Conservation (phyloP, 441 rosid genomes). For the Cnidoscolus chayamansa region DNA sequence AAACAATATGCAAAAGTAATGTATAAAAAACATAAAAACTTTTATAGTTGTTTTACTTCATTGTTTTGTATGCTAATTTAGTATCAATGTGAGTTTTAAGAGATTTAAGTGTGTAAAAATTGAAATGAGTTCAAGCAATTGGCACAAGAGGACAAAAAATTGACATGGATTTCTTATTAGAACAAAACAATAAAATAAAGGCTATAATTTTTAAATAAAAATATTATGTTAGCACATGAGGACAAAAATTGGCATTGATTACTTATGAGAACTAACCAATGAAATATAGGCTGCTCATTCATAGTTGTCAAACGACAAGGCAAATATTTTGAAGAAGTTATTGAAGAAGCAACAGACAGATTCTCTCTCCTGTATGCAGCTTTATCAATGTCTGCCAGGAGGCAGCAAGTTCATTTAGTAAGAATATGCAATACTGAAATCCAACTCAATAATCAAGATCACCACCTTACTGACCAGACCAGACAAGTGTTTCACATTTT, state of each 20-base stretch:
- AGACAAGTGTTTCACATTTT: constrained; percentile 17
- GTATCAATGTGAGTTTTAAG: too few species aligned
- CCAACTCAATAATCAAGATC: constrained; percentile 9
- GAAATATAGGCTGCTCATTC: constrained; percentile 29
- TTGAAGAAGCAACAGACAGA: constrained; percentile 21
- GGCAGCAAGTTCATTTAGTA: constrained; percentile 22
- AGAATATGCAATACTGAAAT: constrained; percentile 21
- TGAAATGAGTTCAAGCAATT: too few species aligned
- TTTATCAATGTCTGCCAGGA: constrained; percentile 34
- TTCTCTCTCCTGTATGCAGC: constrained; percentile 31
- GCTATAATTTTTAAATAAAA: neutral
- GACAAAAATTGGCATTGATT: neutral
- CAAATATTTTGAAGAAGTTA: constrained; percentile 25
- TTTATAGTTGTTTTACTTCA: too few species aligned
- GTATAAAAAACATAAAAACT: too few species aligned
- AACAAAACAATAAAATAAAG: too few species aligned
- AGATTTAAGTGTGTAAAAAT: too few species aligned
- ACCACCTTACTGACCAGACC: constrained; percentile 18
- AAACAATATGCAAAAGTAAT: too few species aligned
- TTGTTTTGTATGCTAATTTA: too few species aligned
- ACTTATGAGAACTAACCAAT: constrained; percentile 33
- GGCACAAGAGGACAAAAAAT: too few species aligned
- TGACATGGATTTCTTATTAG: too few species aligned
- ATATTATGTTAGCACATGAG: neutral
- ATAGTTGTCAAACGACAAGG: constrained; percentile 21